These are phyloP conservation scores for Dictyostelium brefeldianum DNA, from an alignment of 78 protist species.

Conservation along the genomic window DNA sequence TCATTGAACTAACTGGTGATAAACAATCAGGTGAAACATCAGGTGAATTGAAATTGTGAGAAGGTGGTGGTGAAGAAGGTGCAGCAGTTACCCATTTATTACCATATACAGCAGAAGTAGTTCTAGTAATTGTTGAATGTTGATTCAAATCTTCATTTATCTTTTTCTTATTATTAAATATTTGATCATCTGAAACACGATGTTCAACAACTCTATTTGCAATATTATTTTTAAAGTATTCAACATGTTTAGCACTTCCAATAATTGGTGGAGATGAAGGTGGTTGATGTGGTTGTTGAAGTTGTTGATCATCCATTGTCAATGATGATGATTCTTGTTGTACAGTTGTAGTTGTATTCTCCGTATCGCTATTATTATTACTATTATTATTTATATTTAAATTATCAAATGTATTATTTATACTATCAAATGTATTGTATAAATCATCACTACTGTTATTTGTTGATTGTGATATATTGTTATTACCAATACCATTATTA, in stretches of 20 bases:
- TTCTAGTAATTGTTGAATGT: not conserved
- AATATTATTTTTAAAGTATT: not conserved
- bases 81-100: constrained; percentile 77
- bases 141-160: too few species aligned
- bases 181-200: not conserved
- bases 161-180: too few species aligned
- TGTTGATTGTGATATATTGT: not conserved
- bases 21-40: constrained; percentile 61
- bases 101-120: not conserved
- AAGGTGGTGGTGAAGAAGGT: constrained; percentile 73
- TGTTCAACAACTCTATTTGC: not conserved
- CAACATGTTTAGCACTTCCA: not conserved
- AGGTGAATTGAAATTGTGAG: not conserved
- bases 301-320: not conserved
- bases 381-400: not conserved
- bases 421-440: not conserved
- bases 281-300: not conserved
- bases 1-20: constrained; percentile 66
- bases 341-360: not conserved
- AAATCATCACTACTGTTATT: constrained; percentile 8
- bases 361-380: not conserved
- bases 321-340: not conserved
- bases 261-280: not conserved
- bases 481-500: not conserved
- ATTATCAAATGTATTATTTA: not conserved